These are phyloP conservation scores for Ceratocystis lukuohia DNA, from an alignment of 2,329 filamentous ascomycete genomes.

Conservation along the genomic window DNA sequence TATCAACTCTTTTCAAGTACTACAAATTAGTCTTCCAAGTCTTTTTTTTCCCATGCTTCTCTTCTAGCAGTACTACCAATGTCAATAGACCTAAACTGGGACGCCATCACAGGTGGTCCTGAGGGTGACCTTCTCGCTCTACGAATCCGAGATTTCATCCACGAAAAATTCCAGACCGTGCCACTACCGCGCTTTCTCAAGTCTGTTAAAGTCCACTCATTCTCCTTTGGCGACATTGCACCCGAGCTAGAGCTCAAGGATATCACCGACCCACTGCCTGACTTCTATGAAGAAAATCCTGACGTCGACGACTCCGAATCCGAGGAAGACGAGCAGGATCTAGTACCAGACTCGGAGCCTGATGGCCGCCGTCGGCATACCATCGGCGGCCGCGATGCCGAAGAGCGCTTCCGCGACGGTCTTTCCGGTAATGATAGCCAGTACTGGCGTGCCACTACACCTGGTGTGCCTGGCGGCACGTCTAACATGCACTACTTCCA, in stretches of 20 bases:
- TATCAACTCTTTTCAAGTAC: background rate
- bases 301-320: conserved; percentile 37
- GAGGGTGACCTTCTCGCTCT: conserved; percentile 77
- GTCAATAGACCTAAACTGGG: conserved; percentile 98
- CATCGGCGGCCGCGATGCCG: conserved; percentile 21
- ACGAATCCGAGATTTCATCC: conserved; percentile 80
- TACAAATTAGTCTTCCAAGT: background rate
- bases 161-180: conserved; percentile 89
- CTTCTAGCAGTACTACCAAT: conserved; percentile 34
- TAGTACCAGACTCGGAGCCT: conserved; percentile 16
- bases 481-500: conserved; percentile 66
- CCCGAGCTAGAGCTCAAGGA: conserved; percentile 89
- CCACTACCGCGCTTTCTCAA: conserved; percentile 90
- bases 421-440: conserved; percentile 15
- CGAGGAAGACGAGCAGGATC: conserved; percentile 28
- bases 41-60: background rate
- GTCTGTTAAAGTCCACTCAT: conserved; percentile 85
- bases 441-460: conserved; percentile 28
- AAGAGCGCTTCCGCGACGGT: conserved; percentile 19
- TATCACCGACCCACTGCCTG: conserved; percentile 84
- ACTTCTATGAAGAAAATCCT: conserved; percentile 82
- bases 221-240: conserved; percentile 74
- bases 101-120: conserved; percentile 74
- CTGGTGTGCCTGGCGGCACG: conserved; percentile 55
- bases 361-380: conserved; percentile 18